Evolutionary conservation across 805 yeast species (phyloP), one percentile per base, ranked within the genome.

Genomic region (Nakazawaea wickerhamii): DNA sequence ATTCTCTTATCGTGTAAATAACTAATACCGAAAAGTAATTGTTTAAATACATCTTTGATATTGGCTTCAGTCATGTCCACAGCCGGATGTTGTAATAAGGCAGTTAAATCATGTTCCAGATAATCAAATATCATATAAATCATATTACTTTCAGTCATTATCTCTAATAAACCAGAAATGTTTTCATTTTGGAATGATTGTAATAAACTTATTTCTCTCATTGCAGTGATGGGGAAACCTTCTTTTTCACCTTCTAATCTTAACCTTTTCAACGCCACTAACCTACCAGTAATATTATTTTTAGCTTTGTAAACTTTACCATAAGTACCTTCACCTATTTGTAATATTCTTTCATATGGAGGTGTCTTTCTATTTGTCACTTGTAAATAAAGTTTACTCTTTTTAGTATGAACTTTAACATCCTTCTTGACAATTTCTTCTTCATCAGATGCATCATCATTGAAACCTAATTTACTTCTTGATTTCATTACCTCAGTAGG

Each of bases 271-370:
- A 93, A 67, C 1, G 99, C 99, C n/a, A 89, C 93, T 50, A 73
- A 65, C 45, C 75, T 79, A 2, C 76, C 71, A 0, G 96, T 86
- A 4, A 76, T 65, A 13, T 64, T 63, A 58, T 93, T 89, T 38
- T 68, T 70, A 0, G 96, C 96, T 57, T 89, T 88, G 65, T 84
- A 89, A 17, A 93, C 99, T 58, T 87, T 89, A 15, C 99, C 99
- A 60, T 93, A 93, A 0, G 98, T 93, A 8, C 99, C 99, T 63
- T 93, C 98, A n/a, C 99, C 99, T 4, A 93, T 98, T 57, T 93
- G 98, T 31, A 77, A 72, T 1, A 86, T 77, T 42, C 90, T 68
- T 49, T 82, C 81, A 59, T 84, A 88, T 2, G 75, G 57, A 10
- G 71, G 70, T 1, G 60, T 51, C 5, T 59, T 45, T 23, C 64